Evolutionary conservation across 495 filamentous ascomycete genomes (phyloP), one percentile per base, ranked within the genome.

Genomic region (Aspergillus nanangensis): DNA sequence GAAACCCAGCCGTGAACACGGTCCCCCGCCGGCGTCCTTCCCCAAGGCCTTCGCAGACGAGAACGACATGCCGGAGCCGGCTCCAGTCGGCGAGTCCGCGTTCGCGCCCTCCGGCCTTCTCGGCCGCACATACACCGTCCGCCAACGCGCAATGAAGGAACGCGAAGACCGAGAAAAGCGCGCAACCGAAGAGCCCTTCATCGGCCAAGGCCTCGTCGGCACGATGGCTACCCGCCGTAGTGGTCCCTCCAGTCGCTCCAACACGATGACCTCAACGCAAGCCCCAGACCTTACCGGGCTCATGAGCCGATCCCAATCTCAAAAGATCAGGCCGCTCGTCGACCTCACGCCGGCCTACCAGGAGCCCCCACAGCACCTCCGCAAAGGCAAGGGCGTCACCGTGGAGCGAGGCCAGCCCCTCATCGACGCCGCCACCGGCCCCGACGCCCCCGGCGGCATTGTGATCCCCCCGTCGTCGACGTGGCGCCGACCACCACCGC

Each of bases 341-440:
- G 86, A 90, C 52, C 74, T 93, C 15, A 87, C 81, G 0, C 84
- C 88, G 0, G 68, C 74, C n/a, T 88, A 86, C 57, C 73, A 76
- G 35, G 87, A 89, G 47, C 74, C 87, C 15, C 87, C 84, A 4
- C 89, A 94, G 53, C 80, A 83, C 55, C 55, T 69, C 0, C 73
- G 77, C 25, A 82, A 81, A 41, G 90, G 90, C 10, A 80, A 78
- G 48, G 87, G 83, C 8, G 77, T 88, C 32, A 68, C 67, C 5
- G 77, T 84, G 1, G 79, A 84, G 1, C 66, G 76, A 1, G 77
- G 86, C 25, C 57, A 70, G 53, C 63, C 71, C 13, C 71, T 94
- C 0, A 74, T 94, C 23, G 86, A 90, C 23, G 70, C 68, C 8
- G 85, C 85, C 5, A 86, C 81, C 0, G 74, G 70, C 1, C 71